Evolutionary conservation across 2,329 filamentous ascomycete species (phyloP), one percentile per base, ranked within the genome.

Genomic region (Botryotinia convoluta): DNA sequence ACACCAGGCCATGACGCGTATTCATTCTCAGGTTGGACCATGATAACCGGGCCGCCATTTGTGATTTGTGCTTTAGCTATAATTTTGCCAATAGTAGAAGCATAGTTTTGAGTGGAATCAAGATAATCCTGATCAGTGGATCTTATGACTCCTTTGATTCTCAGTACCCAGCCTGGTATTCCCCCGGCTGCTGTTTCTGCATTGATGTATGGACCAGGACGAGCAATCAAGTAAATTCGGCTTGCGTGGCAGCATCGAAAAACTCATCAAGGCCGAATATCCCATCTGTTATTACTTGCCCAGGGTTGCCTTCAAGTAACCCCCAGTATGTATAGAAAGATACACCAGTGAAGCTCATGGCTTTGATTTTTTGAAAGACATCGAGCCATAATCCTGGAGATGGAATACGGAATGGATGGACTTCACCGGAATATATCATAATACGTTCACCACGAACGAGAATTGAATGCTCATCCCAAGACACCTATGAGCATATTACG

Each of bases 281-380:
- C 0, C 92, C 93, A 3, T 93, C 89, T 0, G 89, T 90, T 10
- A 84, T 85, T 78, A 93, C 94, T 4, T 89, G 84, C 1, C 92
- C 93, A 0, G 86, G 89, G 73, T 91, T 90, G 4, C 92, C 92
- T 80, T 96, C 93, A 0, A 94, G 81, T 4, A 95, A 83, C 5
- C 91, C 92, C 93, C 93, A 97, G 77, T 94, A 88, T 8, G 90
- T 86, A 78, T 95, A 95, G 81, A 95, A 93, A 0, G 92, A 94
- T 1, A 95, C 91, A 65, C 89, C 87, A 77, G 92, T 95, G 83
- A 94, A 95, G 0, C 93, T 93, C 2, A 94, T 82, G 0, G 92
- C 91, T 81, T 92, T 94, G 81, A 95, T 89, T 82, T 97, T 97
- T 78, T 96, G 91, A 77, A 97, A 91, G 2, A 95, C 80, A 76